phyloP scores from a whole-genome alignment of 2,329 filamentous ascomycete species.

The Alternaria incomplexa region DNA sequence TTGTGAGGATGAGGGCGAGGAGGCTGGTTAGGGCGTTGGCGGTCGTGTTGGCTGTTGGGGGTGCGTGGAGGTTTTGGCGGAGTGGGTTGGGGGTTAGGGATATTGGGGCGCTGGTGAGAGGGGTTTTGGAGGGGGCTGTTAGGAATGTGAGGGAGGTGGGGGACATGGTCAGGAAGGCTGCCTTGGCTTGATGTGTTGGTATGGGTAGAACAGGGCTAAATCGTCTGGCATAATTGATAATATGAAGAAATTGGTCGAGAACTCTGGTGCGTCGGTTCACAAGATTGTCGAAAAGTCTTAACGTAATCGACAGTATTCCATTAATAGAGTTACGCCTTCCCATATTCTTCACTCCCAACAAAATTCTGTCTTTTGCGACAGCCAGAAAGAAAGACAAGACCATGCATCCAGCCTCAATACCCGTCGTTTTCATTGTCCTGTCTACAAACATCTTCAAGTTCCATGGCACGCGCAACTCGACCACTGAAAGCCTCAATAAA shows the following conservation, averaged over 20 bases:
- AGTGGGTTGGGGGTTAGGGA: slow-evolving; percentile 31
- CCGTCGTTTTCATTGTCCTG: neutral
- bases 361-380: accelerated
- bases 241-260: too few species aligned
- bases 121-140: slow-evolving; percentile 15
- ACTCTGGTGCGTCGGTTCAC: too few species aligned
- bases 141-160: slow-evolving; percentile 10
- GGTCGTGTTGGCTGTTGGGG: slow-evolving; percentile 27
- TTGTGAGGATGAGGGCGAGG: slow-evolving; percentile 38
- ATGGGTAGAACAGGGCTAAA: too few species aligned
- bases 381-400: neutral
- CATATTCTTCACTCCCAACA: neutral
- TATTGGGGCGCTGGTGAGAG: slow-evolving; percentile 17
- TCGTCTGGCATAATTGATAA: too few species aligned
- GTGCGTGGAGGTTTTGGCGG: slow-evolving; percentile 31
- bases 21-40: slow-evolving; percentile 23
- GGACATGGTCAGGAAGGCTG: slow-evolving; percentile 3
- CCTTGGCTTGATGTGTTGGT: neutral
- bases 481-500: slow-evolving; percentile 12
- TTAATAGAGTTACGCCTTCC: too few species aligned
- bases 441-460: slow-evolving; percentile 12
- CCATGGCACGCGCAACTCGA: slow-evolving; percentile 5
- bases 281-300: too few species aligned
- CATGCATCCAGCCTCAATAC: neutral
- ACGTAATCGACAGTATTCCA: too few species aligned